Conservation (phyloP, 768 basidiomycete species). For the Mycena chlorophos region DNA sequence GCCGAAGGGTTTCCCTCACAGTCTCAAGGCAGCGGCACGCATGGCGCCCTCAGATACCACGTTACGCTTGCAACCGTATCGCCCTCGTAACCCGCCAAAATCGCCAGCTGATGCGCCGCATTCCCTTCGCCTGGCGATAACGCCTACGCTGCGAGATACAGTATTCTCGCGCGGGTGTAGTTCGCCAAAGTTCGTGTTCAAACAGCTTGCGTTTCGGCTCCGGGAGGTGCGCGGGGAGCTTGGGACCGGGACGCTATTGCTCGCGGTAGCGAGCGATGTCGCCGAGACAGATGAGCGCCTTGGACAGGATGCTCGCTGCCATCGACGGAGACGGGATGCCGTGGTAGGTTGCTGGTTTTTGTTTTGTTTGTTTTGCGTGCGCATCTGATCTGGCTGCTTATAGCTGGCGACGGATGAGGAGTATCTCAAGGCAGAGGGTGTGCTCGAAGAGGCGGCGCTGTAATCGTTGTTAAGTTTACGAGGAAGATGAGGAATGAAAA, state of each 20-base stretch:
- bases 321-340: background rate
- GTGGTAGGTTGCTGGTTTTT: too few species aligned
- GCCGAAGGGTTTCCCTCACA: conserved; percentile 81
- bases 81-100: conserved; percentile 59
- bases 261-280: conserved; percentile 95
- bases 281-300: conserved; percentile 87
- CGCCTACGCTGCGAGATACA: conserved; percentile 81
- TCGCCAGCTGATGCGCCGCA: conserved; percentile 94
- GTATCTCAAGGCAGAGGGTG: conserved; percentile 57
- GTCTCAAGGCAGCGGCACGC: conserved; percentile 82
- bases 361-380: too few species aligned
- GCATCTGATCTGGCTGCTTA: too few species aligned
- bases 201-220: conserved; percentile 59
- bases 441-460: conserved; percentile 51
- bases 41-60: conserved; percentile 90
- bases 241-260: conserved; percentile 47
- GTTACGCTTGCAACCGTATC: conserved; percentile 80
- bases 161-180: conserved; percentile 80
- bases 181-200: conserved; percentile 72
- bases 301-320: conserved; percentile 58
- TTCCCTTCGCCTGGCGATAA: conserved; percentile 90
- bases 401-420: conserved; percentile 44
- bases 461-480: conserved; percentile 29
- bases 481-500: too few species aligned
- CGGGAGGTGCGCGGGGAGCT: conserved; percentile 30